Evolutionary conservation across 2,329 filamentous ascomycete genomes (phyloP).

Genomic region (Epichloe brachyelytri): DNA sequence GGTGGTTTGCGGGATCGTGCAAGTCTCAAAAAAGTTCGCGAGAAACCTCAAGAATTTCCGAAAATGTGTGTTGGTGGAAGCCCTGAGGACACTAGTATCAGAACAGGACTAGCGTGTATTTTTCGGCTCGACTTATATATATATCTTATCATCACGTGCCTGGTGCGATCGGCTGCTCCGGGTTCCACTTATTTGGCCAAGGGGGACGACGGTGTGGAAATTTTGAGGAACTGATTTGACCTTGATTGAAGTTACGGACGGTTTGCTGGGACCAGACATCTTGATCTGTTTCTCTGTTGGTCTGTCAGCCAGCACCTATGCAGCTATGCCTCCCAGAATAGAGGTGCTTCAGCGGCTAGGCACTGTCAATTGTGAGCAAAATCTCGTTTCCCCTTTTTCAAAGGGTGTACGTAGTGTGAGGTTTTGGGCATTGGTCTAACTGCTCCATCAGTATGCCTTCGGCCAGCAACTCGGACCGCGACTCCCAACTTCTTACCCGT

Average conservation of each 20-base stretch:
- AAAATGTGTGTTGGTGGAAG: conserved; percentile 27
- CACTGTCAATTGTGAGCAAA: conserved; percentile 44
- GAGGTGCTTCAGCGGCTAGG: conserved; percentile 45
- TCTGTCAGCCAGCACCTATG: not conserved
- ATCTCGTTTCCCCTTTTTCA: not conserved
- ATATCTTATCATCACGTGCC: conserved; percentile 20
- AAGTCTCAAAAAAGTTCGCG: conserved; percentile 30
- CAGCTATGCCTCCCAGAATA: conserved; percentile 56
- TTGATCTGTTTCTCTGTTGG: not conserved
- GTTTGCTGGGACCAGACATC: not conserved
- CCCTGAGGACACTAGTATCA: conserved; percentile 20
- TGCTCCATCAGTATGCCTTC: conserved; percentile 43
- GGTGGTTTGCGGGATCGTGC: conserved; percentile 10
- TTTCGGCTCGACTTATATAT: not conserved
- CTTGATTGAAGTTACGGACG: not conserved
- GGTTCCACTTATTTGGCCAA: not conserved
- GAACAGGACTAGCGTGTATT: conserved; percentile 11
- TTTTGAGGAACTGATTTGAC: conserved; percentile 16
- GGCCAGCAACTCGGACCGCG: conserved; percentile 34
- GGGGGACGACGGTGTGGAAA: conserved; percentile 14
- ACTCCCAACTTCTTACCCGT: conserved; percentile 42
- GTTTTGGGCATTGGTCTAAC: not conserved
- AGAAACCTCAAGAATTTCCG: conserved; percentile 20
- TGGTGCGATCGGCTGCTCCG: conserved; percentile 8
- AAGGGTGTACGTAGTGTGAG: no score